Percentiles rank a stretch among this genome's conserved stretches.
Conservation (phyloP, 495 filamentous ascomycete species). For the Delitschia confertaspora region DNA sequence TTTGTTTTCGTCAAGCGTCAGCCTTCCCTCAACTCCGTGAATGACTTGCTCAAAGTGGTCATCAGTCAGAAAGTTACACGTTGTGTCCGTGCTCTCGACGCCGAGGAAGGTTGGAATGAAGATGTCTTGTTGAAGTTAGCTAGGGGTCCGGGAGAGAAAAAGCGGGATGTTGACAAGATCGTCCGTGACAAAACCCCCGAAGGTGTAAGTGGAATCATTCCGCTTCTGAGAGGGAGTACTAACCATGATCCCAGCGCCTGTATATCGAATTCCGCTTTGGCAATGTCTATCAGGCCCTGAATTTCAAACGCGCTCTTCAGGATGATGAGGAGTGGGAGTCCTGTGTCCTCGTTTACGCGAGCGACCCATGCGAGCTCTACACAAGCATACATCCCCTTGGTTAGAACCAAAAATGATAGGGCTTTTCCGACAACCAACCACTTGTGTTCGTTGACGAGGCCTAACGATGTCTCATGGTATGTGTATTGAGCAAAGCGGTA, state of each 20-base stretch:
- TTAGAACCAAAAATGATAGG: no score
- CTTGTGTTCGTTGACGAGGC: no score
- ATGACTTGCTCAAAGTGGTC: conserved; percentile 33
- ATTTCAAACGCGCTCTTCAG: conserved; percentile 33
- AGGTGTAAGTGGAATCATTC: conserved; percentile 30
- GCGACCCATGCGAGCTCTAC: conserved; percentile 38
- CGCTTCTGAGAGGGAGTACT: not conserved
- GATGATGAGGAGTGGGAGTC: conserved; percentile 40
- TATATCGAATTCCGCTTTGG: conserved; percentile 39
- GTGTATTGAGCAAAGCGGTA: no score
- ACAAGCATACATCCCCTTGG: conserved; percentile 3
- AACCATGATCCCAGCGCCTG: conserved; percentile 27
- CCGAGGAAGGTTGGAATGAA: conserved; percentile 33
- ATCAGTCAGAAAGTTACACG: conserved; percentile 36
- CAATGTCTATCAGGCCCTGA: conserved; percentile 37
- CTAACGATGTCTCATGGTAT: no score
- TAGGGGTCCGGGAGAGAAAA: conserved; percentile 18
- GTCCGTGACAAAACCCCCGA: conserved; percentile 30
- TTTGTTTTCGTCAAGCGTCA: conserved; percentile 35
- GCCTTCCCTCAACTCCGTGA: conserved; percentile 35
- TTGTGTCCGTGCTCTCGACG: conserved; percentile 37
- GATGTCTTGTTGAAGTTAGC: conserved; percentile 32
- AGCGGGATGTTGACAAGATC: conserved; percentile 37
- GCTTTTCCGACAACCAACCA: no score
- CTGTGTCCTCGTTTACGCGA: conserved; percentile 36